Conservation (phyloP, 1,139 yeast species). For the Candida mesenterica region DNA sequence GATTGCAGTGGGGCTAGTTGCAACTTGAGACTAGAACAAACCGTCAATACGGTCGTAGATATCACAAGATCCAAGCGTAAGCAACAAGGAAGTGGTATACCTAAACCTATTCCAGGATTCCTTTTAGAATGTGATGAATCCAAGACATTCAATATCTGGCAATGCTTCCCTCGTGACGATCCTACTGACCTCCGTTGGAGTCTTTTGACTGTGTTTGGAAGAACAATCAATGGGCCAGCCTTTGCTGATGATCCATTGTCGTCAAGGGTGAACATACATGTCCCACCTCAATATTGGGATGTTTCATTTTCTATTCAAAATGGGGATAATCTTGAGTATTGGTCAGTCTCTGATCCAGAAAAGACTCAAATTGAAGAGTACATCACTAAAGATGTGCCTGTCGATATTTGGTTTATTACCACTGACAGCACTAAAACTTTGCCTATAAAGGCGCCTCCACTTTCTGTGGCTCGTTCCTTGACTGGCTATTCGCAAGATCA, state of each 20-base stretch:
- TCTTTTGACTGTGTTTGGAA: slow-evolving; percentile 68
- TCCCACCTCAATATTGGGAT: slow-evolving; percentile 49
- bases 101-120: slow-evolving; percentile 71
- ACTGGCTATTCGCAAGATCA: slow-evolving; percentile 90
- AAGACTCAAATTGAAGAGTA: slow-evolving; percentile 18
- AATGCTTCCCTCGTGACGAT: slow-evolving; percentile 76
- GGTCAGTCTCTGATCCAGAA: slow-evolving; percentile 11
- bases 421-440: slow-evolving; percentile 33
- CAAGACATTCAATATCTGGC: slow-evolving; percentile 52
- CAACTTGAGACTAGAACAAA: slow-evolving; percentile 58
- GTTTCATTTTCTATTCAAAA: slow-evolving; percentile 25
- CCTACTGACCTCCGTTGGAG: slow-evolving; percentile 52
- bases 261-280: slow-evolving; percentile 42
- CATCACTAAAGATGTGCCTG: slow-evolving; percentile 29
- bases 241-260: slow-evolving; percentile 40
- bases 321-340: slow-evolving; percentile 14
- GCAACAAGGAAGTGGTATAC: slow-evolving; percentile 62
- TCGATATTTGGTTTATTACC: slow-evolving; percentile 41
- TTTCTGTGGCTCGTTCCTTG: slow-evolving; percentile 76
- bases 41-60: slow-evolving; percentile 74
- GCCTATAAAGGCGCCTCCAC: slow-evolving; percentile 53
- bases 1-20: slow-evolving; percentile 47
- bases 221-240: slow-evolving; percentile 62
- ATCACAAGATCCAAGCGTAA: slow-evolving; percentile 66
- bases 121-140: slow-evolving; percentile 67